These are phyloP conservation scores for Basipetospora sp. DNA, from an alignment of 2,329 filamentous ascomycete genomes.

Conservation along the genomic window DNA sequence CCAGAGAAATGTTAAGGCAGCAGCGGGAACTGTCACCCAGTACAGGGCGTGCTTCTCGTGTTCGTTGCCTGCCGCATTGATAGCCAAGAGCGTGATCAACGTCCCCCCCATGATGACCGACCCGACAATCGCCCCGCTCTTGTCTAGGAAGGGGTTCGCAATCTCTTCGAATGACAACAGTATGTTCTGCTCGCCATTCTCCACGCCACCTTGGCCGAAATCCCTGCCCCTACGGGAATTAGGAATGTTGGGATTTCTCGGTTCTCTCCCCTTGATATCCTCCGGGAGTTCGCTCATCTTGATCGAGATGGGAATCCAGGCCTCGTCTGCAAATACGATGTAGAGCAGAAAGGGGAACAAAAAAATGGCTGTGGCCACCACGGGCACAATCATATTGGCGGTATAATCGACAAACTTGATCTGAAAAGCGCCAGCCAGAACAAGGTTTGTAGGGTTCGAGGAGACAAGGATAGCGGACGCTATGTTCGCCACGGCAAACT, in stretches of 20 bases:
- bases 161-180: conserved; percentile 54
- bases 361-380: conserved; percentile 50
- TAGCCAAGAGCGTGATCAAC: conserved; percentile 46
- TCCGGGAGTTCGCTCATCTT: conserved; percentile 53
- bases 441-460: conserved; percentile 63
- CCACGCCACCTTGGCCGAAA: conserved; percentile 30
- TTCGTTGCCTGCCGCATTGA: conserved; percentile 46
- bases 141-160: conserved; percentile 61
- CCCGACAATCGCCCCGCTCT: conserved; percentile 48
- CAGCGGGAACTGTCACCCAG: conserved; percentile 55
- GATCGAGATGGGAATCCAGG: conserved; percentile 50
- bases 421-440: conserved; percentile 55
- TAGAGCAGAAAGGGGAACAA: conserved; percentile 58
- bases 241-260: conserved; percentile 61
- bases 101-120: conserved; percentile 52
- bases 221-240: conserved; percentile 41
- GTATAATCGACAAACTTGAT: conserved; percentile 62
- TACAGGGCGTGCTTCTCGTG: conserved; percentile 43
- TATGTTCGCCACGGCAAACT: conserved; percentile 60
- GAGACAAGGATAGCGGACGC: conserved; percentile 63
- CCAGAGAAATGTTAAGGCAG: conserved; percentile 53
- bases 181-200: conserved; percentile 34
- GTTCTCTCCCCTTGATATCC: conserved; percentile 37
- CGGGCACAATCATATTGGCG: conserved; percentile 63
- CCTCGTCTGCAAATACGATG: conserved; percentile 49